These are phyloP conservation scores for Lyophyllum shimeji DNA, from an alignment of 768 basidiomycete genomes.

Conservation along the genomic window DNA sequence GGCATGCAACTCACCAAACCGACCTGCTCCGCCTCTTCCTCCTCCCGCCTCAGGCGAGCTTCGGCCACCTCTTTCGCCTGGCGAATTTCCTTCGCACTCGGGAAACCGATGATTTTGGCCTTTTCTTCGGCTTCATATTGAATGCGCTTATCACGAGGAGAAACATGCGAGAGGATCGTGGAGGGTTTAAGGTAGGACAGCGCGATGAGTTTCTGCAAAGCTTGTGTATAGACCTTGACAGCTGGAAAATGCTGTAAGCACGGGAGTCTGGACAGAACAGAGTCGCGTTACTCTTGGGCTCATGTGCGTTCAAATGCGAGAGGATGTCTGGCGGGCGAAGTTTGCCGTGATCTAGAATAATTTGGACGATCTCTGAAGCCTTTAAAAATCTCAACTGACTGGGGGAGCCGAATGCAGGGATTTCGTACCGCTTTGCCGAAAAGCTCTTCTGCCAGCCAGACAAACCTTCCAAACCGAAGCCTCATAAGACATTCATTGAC, in stretches of 20 bases:
- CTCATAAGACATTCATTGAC: constrained; percentile 80
- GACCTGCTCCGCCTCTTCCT: constrained; percentile 71
- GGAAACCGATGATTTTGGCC: constrained; percentile 70
- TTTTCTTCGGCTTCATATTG: constrained; percentile 81
- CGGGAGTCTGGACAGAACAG: neutral
- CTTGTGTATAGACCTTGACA: constrained; percentile 52
- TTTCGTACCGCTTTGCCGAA: constrained; percentile 69
- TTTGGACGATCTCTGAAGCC: constrained; percentile 76
- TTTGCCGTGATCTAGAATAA: constrained; percentile 84
- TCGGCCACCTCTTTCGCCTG: constrained; percentile 68
- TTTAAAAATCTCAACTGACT: constrained; percentile 27
- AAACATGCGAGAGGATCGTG: constrained; percentile 73
- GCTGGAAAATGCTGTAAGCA: constrained; percentile 14
- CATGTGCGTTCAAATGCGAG: constrained; percentile 44
- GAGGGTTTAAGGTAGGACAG: constrained; percentile 78
- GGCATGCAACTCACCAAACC: constrained; percentile 56
- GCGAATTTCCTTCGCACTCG: constrained; percentile 76
- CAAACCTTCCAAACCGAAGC: constrained; percentile 79
- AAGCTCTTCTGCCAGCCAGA: constrained; percentile 68
- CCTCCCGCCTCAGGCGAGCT: constrained; percentile 63
- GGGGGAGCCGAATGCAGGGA: constrained; percentile 1
- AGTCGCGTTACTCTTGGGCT: constrained; percentile 53
- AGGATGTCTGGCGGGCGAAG: constrained; percentile 74
- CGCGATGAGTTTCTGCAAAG: constrained; percentile 70
- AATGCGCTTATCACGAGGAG: constrained; percentile 78